Conservation (phyloP, 495 filamentous ascomycete species). For the Penicillium roqueforti region DNA sequence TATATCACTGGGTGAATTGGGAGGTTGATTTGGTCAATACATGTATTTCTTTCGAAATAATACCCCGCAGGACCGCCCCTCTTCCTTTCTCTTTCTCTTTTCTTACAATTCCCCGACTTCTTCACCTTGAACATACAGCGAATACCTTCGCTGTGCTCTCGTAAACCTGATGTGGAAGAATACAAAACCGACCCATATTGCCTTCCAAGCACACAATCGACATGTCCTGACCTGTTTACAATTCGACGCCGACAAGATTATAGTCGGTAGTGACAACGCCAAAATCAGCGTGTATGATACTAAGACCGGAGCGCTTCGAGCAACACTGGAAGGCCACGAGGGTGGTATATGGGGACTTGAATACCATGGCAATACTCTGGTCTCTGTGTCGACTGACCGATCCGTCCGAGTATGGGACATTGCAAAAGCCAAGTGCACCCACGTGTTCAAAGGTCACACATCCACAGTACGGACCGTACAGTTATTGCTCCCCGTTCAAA, state of each 20-base stretch:
- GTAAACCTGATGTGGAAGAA: slow-evolving; percentile 63
- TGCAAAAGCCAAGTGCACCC: slow-evolving; percentile 78
- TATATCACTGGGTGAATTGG: too few relatives aligned
- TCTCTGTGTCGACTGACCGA: slow-evolving; percentile 92
- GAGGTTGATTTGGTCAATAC: too few relatives aligned
- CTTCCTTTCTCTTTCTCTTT: neutral
- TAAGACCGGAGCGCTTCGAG: slow-evolving; percentile 82
- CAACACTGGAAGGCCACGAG: slow-evolving; percentile 83
- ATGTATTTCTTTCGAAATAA: too few relatives aligned
- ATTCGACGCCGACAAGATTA: slow-evolving; percentile 94
- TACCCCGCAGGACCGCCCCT: neutral
- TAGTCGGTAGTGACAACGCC: slow-evolving; percentile 95
- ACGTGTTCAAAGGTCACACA: slow-evolving; percentile 94
- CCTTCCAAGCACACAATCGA: slow-evolving; percentile 88
- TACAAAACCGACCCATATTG: slow-evolving; percentile 81
- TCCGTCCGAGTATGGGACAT: slow-evolving; percentile 98
- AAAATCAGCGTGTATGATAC: slow-evolving; percentile 98
- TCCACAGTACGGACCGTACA: slow-evolving; percentile 96
- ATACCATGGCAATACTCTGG: slow-evolving; percentile 88
- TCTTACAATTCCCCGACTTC: neutral
- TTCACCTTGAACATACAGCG: neutral
- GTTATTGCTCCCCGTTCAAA: slow-evolving; percentile 80
- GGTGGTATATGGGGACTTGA: slow-evolving; percentile 97
- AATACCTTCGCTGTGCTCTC: neutral
- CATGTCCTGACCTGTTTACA: slow-evolving; percentile 98